Conservation (phyloP, 306 rosid species). For the Quercus berberidifolia region DNA sequence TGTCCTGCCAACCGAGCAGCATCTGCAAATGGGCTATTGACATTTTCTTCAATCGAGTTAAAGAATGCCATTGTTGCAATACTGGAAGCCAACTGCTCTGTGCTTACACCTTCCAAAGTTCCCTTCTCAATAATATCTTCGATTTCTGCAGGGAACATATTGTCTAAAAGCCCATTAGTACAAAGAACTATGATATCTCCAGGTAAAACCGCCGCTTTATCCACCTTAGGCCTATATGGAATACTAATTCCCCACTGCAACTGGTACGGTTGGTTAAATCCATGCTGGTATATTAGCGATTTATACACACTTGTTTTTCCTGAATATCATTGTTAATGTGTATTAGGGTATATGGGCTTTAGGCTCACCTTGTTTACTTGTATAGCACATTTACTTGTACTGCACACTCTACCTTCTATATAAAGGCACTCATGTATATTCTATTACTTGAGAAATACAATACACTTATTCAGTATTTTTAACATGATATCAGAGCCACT, state of each 20-base stretch:
- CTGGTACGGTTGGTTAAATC: conserved; percentile 3
- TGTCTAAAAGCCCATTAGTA: not conserved
- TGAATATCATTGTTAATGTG: not conserved
- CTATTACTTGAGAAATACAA: too few species aligned
- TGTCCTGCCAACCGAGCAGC: not conserved
- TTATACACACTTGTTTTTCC: not conserved
- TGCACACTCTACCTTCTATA: too few species aligned
- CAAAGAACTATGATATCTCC: not conserved
- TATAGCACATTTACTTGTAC: too few species aligned
- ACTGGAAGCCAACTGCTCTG: not conserved
- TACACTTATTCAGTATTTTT: too few species aligned
- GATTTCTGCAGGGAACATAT: not conserved
- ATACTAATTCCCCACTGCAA: not conserved
- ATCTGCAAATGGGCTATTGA: not conserved
- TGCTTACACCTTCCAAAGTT: not conserved
- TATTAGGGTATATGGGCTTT: too few species aligned
- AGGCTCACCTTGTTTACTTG: too few species aligned
- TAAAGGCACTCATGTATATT: too few species aligned
- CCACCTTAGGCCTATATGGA: not conserved
- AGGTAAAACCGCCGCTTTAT: not conserved
- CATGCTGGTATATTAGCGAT: conserved; percentile 1
- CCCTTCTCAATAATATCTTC: not conserved
- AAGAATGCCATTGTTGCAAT: not conserved
- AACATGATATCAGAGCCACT: too few species aligned
- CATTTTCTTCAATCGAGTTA: not conserved